Base-by-base conservation (phyloP, 768 basidiomycete genomes). In the Hysterangium stoloniferum region DNA sequence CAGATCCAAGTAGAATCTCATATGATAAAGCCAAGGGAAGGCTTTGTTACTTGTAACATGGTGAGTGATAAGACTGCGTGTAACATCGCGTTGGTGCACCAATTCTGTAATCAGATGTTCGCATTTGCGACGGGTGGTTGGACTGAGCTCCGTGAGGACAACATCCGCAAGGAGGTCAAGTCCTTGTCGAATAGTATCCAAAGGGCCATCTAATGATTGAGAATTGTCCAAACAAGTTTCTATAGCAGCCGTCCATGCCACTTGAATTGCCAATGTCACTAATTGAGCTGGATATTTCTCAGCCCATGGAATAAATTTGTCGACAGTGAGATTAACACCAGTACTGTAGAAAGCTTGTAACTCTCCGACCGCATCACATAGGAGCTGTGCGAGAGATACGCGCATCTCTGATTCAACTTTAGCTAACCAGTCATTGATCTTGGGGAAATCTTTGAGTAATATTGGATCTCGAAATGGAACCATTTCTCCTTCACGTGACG, bases 61-160 rank as follows among this genome's bases (percentile, higher is more conserved):
- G 59, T 82, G 78, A 52, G 79, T 74, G 48, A 87, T 76, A 49
- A 98, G 82, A 11, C 75, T 70, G 11, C 96, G 85, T 33, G 82
- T 84, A 34, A 98, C 95, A 66, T 99, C 96, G 55, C 96, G 80
- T 64, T 99, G 93, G 65, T 99, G 96, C 33, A 98, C 96, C 12
- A 99, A 79, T 64, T 99, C 96, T 0, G 95, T 98, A 71, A 99
- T 97, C 56, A 99, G 80, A 60, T 98, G 94, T 58, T 99, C 96
- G 72, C 93, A 94, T 69, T 99, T 99, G 57, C 89, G 84, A 51
- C 96, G 87, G n/a, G 92, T 93, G 37, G 92, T 86, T 15, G 88
- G 80, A 35, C 71, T 75, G 29, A 98, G 80, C 59, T 98, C 94
- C 45, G 84, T 85, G 31, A 99, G 72, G 31, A 99, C 96, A 37